Conservation (phyloP, 2,329 filamentous ascomycete species). For the Monosporascus sp. region DNA sequence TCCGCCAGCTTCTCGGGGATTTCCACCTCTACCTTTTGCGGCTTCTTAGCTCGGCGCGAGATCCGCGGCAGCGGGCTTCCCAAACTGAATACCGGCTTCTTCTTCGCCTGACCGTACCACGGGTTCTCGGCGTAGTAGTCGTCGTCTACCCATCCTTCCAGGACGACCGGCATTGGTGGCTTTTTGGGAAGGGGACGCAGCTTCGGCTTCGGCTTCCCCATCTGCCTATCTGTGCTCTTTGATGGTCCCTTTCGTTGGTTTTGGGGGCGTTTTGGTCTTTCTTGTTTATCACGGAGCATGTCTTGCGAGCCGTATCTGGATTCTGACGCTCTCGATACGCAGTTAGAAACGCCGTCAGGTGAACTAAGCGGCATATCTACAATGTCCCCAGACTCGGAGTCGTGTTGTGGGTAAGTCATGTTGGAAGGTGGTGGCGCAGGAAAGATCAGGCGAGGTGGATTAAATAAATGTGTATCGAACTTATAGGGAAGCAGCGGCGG, state of each 20-base stretch:
- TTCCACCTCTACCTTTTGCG: constrained; percentile 1
- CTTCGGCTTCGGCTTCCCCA: background rate
- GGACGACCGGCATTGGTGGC: background rate
- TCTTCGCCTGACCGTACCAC: constrained; percentile 14
- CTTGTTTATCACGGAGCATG: background rate
- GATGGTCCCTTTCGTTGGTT: background rate
- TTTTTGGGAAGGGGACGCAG: background rate
- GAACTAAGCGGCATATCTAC: background rate
- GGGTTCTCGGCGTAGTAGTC: constrained; percentile 19
- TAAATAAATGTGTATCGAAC: background rate
- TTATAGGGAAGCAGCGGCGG: no score
- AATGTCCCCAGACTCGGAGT: background rate
- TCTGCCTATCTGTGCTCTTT: background rate
- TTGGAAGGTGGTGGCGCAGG: background rate
- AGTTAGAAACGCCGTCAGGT: background rate
- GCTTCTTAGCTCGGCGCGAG: constrained; percentile 6
- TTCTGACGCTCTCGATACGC: background rate
- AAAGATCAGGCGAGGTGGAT: background rate
- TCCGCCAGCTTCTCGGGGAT: constrained; percentile 1
- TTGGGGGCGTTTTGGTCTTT: background rate
- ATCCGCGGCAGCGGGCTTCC: constrained; percentile 16
- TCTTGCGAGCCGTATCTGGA: background rate
- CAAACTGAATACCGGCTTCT: constrained; percentile 19
- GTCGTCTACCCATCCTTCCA: constrained; percentile 11
- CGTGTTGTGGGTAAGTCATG: background rate